phyloP scores from a whole-genome alignment of 345 rosid species.

The Brassica carinata region DNA sequence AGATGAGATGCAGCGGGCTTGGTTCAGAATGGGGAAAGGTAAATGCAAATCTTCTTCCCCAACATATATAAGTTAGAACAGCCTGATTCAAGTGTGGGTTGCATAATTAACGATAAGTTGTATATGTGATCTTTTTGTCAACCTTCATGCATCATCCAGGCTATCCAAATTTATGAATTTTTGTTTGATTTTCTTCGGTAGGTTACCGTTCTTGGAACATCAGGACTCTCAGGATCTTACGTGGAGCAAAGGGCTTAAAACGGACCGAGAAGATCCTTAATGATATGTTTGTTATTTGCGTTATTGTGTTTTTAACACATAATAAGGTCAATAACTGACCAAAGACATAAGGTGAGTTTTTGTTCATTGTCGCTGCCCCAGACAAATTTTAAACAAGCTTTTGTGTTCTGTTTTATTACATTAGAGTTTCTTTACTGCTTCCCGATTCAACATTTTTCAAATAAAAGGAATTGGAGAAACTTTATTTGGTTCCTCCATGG shows the following conservation, averaged over 20 bases:
- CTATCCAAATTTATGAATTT: not conserved
- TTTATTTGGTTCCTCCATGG: conserved; percentile 62
- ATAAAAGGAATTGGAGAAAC: conserved; percentile 40
- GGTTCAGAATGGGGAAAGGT: conserved; percentile 97
- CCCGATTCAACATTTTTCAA: conserved; percentile 17
- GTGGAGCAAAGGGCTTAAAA: conserved; percentile 76
- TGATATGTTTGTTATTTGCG: conserved; percentile 24
- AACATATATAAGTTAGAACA: not conserved
- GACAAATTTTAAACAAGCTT: conserved; percentile 4
- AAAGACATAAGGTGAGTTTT: conserved; percentile 26
- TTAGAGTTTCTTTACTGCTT: not conserved
- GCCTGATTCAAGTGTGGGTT: not conserved
- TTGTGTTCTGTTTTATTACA: conserved; percentile 12
- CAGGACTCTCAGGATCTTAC: conserved; percentile 91
- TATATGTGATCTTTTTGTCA: not conserved
- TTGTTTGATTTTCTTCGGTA: conserved; percentile 37
- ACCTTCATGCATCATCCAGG: conserved; percentile 1
- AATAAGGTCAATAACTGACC: conserved; percentile 39
- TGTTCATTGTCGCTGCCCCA: conserved; percentile 14
- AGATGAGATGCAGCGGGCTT: conserved; percentile 95
- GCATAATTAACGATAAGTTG: not conserved
- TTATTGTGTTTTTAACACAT: conserved; percentile 24
- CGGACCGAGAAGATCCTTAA: conserved; percentile 8
- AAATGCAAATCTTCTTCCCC: not conserved
- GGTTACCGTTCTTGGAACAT: conserved; percentile 89